These are phyloP conservation scores for Clitoria ternatea DNA, from an alignment of 306 rosid genomes.

Conservation along the genomic window DNA sequence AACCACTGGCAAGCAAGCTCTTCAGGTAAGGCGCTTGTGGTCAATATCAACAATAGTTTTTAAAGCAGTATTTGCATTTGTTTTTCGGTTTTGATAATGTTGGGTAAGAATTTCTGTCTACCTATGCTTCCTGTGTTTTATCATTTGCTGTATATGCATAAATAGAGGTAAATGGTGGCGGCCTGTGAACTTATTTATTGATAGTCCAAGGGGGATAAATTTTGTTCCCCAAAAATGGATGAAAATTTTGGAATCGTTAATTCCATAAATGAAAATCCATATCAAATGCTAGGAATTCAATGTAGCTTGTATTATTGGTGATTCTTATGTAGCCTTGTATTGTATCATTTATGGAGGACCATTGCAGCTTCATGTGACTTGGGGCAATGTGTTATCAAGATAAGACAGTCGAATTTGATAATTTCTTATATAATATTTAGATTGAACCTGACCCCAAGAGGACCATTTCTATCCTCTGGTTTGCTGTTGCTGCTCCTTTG, in stretches of 20 bases:
- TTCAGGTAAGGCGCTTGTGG: constrained; percentile 47
- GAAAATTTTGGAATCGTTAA: background rate
- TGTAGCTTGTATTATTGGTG: background rate
- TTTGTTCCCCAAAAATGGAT: background rate
- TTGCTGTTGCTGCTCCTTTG: background rate
- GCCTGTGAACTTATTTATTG: background rate
- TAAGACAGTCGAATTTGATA: background rate
- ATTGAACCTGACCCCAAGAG: background rate
- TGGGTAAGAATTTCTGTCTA: background rate
- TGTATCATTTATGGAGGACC: background rate
- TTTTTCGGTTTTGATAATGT: background rate
- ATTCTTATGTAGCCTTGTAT: background rate
- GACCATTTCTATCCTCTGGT: background rate
- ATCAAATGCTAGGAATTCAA: background rate
- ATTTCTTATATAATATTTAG: background rate
- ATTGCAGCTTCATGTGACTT: background rate
- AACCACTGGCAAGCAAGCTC: constrained; percentile 71
- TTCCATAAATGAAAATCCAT: constrained; percentile 6
- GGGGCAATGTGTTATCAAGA: background rate
- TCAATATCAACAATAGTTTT: constrained; percentile 3
- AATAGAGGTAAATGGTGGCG: background rate
- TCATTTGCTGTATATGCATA: background rate
- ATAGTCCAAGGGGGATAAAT: background rate
- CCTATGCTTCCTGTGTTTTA: background rate
- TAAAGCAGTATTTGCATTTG: background rate